Evolutionary conservation across 2,329 filamentous ascomycete species (phyloP).

Genomic region (Aspergillus sp.): DNA sequence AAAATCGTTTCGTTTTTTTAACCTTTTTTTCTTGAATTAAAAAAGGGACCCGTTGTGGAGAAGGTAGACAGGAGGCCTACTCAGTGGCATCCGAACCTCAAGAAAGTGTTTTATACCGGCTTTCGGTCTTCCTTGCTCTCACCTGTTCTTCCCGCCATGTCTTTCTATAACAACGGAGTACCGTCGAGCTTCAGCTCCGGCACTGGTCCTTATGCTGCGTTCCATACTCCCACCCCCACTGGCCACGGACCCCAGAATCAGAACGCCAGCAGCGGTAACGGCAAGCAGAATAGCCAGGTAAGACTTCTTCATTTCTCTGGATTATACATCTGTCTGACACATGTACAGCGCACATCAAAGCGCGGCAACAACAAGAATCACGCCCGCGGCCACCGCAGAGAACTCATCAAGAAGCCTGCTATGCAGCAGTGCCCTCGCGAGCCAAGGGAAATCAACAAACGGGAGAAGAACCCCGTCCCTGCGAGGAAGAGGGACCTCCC

Average conservation of each 20-base stretch:
- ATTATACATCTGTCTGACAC: too few relatives aligned
- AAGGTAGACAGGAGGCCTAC: not conserved
- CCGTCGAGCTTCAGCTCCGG: not conserved
- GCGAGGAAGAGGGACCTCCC: not conserved
- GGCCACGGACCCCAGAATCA: not conserved
- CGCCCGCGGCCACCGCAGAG: too few relatives aligned
- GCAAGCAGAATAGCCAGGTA: too few relatives aligned
- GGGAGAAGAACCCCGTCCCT: too few relatives aligned
- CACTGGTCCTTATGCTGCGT: not conserved
- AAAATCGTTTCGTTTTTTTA: too few relatives aligned
- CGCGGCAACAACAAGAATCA: too few relatives aligned
- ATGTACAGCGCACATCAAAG: too few relatives aligned
- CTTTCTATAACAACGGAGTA: too few relatives aligned
- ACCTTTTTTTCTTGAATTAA: not conserved
- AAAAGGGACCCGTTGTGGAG: not conserved
- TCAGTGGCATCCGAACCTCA: not conserved
- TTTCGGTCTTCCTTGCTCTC: not conserved
- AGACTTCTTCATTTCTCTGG: too few relatives aligned
- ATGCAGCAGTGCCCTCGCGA: too few relatives aligned
- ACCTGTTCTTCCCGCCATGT: not conserved
- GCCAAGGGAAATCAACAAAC: too few relatives aligned
- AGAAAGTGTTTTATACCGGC: not conserved
- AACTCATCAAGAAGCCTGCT: too few relatives aligned
- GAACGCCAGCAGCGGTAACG: not conserved
- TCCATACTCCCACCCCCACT: not conserved